Percentiles rank a stretch among this genome's conserved stretches.
phyloP scores from a whole-genome alignment of 768 basidiomycete genomes.

The Punctularia strigosozonata region DNA sequence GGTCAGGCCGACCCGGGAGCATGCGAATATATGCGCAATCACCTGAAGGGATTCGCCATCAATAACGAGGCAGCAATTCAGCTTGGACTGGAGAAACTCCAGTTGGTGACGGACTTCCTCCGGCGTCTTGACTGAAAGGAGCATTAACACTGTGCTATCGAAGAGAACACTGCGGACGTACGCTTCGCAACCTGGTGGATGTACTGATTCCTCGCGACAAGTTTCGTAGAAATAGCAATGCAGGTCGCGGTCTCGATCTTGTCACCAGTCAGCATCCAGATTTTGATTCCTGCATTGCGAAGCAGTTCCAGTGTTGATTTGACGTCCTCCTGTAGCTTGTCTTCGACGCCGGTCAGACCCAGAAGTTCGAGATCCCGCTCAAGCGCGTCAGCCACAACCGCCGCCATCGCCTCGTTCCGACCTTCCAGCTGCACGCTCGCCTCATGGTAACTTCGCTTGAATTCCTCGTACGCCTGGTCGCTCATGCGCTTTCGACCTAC shows the following conservation, averaged over 20 bases:
- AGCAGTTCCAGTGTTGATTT: slow-evolving; percentile 86
- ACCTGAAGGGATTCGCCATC: slow-evolving; percentile 96
- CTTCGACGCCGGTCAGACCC: slow-evolving; percentile 96
- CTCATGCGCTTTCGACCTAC: slow-evolving; percentile 74
- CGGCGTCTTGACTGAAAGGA: slow-evolving; percentile 63
- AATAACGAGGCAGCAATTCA: slow-evolving; percentile 96
- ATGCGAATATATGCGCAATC: slow-evolving; percentile 6
- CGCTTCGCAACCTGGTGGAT: slow-evolving; percentile 94
- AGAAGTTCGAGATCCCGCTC: slow-evolving; percentile 88
- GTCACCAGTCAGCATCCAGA: slow-evolving; percentile 99
- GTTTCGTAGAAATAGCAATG: slow-evolving; percentile 94
- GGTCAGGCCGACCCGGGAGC: neutral
- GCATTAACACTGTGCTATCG: slow-evolving; percentile 1
- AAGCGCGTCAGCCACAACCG: slow-evolving; percentile 62
- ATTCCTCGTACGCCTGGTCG: slow-evolving; percentile 57
- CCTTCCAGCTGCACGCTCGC: slow-evolving; percentile 75
- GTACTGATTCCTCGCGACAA: slow-evolving; percentile 93
- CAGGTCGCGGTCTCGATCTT: slow-evolving; percentile 98
- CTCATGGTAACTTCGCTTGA: slow-evolving; percentile 57
- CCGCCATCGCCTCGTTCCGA: slow-evolving; percentile 69
- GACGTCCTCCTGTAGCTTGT: slow-evolving; percentile 96
- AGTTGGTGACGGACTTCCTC: slow-evolving; percentile 80
- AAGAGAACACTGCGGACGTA: slow-evolving; percentile 24
- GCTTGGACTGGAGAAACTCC: slow-evolving; percentile 87
- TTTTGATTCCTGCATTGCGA: slow-evolving; percentile 93